Evolutionary conservation across 192 early-diverging fungal species (phyloP), one percentile per base, ranked within the genome.

Genomic region (Chytriomyces confervae): DNA sequence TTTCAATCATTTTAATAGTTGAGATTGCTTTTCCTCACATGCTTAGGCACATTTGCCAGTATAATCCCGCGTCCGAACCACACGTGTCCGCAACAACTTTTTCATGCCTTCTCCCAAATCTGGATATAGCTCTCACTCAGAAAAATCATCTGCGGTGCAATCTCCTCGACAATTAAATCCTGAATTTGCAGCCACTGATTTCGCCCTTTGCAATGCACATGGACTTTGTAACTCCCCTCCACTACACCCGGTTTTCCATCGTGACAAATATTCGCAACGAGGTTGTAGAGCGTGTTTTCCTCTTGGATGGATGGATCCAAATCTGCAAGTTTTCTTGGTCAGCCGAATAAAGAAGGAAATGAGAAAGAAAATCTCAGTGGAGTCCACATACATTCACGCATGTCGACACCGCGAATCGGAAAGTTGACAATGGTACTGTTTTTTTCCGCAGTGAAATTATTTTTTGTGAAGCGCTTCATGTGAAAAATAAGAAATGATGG

Each of bases 351-450:
- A 36, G 0, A 36, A 36, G 2, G 29, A 36, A 7, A 57, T 20
- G 36, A 36, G 36, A 36, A 36, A 57, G 64, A 72, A 7, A 0
- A 0, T 50, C 9, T 18, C 44, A 16, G 36, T 16, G n/a, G 60
- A 82, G 51, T 0, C 48, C n/a, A 64, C 72, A 64, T 89, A 95
- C 93, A 92, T 29, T 94, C 91, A 10, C 89, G 77, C 92, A 99
- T 92, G 66, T 95, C 91, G 6, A 97, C 78, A 69, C 92, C 92
- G 64, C 91, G 93, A 57, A 97, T 92, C 2, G 96, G 93, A 69
- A 95, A 99, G 71, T 95, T 97, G 5, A 99, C 95, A 75, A 99
- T 96, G 0, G 97, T 99, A 0, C 94, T 94, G 79, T 99, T 99
- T 83, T 97, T 97, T 79, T 99, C 97, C 23, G 82, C 79, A 0